Conservation (phyloP, 2,329 filamentous ascomycete species). For the Aureobasidium sp. region DNA sequence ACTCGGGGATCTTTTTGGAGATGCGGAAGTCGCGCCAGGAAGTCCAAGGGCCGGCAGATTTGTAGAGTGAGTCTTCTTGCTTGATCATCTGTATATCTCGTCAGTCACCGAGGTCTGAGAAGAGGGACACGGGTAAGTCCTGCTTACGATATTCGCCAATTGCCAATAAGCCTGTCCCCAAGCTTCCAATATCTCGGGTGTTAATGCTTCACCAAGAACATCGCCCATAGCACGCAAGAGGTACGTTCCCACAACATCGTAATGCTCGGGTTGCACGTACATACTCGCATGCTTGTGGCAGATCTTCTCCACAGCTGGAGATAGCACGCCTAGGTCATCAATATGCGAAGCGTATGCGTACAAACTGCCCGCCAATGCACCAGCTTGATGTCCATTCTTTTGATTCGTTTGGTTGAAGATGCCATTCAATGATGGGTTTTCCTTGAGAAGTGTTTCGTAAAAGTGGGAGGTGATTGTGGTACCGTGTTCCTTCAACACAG, state of each 20-base stretch:
- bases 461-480: slow-evolving; percentile 60
- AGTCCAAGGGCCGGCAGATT: slow-evolving; percentile 52
- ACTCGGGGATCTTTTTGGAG: slow-evolving; percentile 54
- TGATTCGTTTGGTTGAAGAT: slow-evolving; percentile 67
- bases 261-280: slow-evolving; percentile 59
- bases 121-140: background rate
- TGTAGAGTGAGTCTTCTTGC: slow-evolving; percentile 55
- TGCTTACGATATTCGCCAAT: slow-evolving; percentile 50
- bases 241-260: slow-evolving; percentile 60
- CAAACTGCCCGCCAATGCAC: slow-evolving; percentile 60
- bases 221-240: slow-evolving; percentile 58
- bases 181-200: slow-evolving; percentile 53
- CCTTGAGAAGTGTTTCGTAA: slow-evolving; percentile 58
- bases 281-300: slow-evolving; percentile 68
- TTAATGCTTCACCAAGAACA: slow-evolving; percentile 59
- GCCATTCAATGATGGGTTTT: slow-evolving; percentile 57
- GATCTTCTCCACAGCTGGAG: slow-evolving; percentile 54
- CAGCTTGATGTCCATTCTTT: slow-evolving; percentile 55
- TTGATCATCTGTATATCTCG: slow-evolving; percentile 43
- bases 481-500: slow-evolving; percentile 59
- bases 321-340: slow-evolving; percentile 54
- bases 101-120: background rate
- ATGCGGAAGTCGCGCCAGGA: slow-evolving; percentile 61
- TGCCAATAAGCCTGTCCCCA: slow-evolving; percentile 67
- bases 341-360: slow-evolving; percentile 65